A percentile compares a stretch with the other conserved stretches of the same genome.
These are phyloP conservation scores for Brettanomyces custersianus DNA, from an alignment of 805 yeast species.

Conservation along the genomic window DNA sequence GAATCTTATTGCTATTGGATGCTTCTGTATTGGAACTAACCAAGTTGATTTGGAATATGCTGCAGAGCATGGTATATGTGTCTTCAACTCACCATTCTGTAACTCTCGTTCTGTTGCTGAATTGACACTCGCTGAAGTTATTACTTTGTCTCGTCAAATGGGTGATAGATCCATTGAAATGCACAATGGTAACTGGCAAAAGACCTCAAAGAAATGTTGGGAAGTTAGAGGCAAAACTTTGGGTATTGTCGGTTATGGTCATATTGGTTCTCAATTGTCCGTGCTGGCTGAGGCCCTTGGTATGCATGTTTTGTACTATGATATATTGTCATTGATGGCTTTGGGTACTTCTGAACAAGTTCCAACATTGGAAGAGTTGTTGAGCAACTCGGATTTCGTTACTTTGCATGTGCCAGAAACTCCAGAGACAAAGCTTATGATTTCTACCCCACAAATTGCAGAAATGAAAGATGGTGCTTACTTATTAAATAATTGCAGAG, in stretches of 20 bases:
- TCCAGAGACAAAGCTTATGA: conserved; percentile 82
- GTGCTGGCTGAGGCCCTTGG: conserved; percentile 97
- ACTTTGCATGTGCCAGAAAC: conserved; percentile 93
- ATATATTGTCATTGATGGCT: conserved; percentile 87
- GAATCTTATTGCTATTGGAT: conserved; percentile 84
- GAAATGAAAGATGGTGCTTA: conserved; percentile 96
- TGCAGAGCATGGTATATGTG: conserved; percentile 88
- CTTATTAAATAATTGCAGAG: conserved; percentile 93
- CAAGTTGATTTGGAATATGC: conserved; percentile 93
- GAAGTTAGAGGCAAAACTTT: conserved; percentile 97
- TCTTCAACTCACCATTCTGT: conserved; percentile 87
- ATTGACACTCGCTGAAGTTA: conserved; percentile 90
- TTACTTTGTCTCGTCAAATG: conserved; percentile 88
- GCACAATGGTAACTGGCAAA: conserved; percentile 97
- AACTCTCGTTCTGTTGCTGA: conserved; percentile 98
- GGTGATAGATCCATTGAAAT: conserved; percentile 95
- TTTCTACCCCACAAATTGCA: conserved; percentile 83
- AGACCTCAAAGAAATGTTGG: conserved; percentile 93
- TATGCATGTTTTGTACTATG: conserved; percentile 92
- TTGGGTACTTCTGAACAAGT: conserved; percentile 96
- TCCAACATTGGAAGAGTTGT: conserved; percentile 70
- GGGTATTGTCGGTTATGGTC: conserved; percentile 97
- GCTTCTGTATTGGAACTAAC: conserved; percentile 99
- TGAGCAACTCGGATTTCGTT: conserved; percentile 77
- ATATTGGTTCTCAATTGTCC: conserved; percentile 93